Evolutionary conservation across 2,329 filamentous ascomycete genomes (phyloP), one percentile per base, ranked within the genome.

Genomic region (Neopestalotiopsis clavispora): DNA sequence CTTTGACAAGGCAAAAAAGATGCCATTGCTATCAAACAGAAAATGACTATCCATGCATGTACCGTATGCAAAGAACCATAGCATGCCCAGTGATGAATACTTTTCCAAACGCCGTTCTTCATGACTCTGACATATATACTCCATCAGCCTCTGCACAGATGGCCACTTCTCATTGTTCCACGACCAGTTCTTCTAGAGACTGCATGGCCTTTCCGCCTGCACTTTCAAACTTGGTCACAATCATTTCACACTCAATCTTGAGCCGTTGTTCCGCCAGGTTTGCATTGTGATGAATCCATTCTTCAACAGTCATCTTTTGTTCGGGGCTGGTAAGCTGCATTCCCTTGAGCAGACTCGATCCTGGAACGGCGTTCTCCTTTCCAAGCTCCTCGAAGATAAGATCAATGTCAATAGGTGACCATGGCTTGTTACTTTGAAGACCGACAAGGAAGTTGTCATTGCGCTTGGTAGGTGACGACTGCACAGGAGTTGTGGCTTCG

Each of bases 221-320:
- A 69, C 84, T 90, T 82, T 98, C 95, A 79, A 98, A 98, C 9
- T 88, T 84, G 69, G 86, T 88, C 4, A 99, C 94, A 79, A 97
- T 88, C 32, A 89, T 84, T 83, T 98, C 95, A 76, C 94, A 97
- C 78, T 97, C 92, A 45, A 86, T 83, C 76, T 91, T 91, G 67
- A 99, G 83, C 78, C 90, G 91, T 80, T 91, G 89, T 83, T 98
- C 95, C 0, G 93, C 94, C 77, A 91, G 85, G 70, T 87, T 87
- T 0, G 96, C 96, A 73, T 96, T 95, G 80, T 91, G 88, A 69
- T 90, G 85, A 52, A 99, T 92, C 94, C 95, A 99, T 79, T 98
- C 91, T 79, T 97, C 94, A 0, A 98, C 94, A 4, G 91, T 95
- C 95, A 99, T 97, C 49, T 87, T 85, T 83, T 92, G 94, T 83